These are phyloP conservation scores for Phytophthora pistaciae DNA, from an alignment of 352 stramenopile genomes.

Conservation along the genomic window DNA sequence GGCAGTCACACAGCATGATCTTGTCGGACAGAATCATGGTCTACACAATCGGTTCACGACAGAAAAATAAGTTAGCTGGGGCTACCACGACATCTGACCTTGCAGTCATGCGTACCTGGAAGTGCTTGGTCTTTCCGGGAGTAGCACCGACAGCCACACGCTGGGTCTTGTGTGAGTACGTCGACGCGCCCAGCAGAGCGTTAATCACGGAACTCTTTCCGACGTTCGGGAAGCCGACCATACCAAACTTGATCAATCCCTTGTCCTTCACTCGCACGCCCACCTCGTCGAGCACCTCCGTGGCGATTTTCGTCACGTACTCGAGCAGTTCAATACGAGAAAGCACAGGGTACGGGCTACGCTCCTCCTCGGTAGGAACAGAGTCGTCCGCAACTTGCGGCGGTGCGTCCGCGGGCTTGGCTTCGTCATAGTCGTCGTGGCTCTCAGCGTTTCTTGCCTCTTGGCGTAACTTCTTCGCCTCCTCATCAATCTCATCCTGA, in stretches of 20 bases:
- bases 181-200: constrained; percentile 96
- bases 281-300: constrained; percentile 61
- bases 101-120: constrained; percentile 83
- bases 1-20: constrained; percentile 99
- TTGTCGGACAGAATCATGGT: constrained; percentile 97
- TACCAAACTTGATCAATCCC: constrained; percentile 94
- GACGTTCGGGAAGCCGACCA: constrained; percentile 99
- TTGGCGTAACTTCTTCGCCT: constrained; percentile 70
- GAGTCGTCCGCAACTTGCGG: constrained; percentile 1
- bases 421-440: constrained; percentile 49
- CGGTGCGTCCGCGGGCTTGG: constrained; percentile 24
- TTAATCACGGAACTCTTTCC: constrained; percentile 99
- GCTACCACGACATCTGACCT: background rate
- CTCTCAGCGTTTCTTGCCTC: constrained; percentile 44
- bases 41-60: constrained; percentile 37
- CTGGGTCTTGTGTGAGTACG: constrained; percentile 95
- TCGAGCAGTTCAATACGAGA: constrained; percentile 82
- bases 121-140: constrained; percentile 99
- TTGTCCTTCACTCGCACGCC: constrained; percentile 85
- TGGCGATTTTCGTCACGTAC: constrained; percentile 68
- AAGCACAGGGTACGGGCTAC: constrained; percentile 65
- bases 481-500: constrained; percentile 92
- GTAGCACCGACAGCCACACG: constrained; percentile 98
- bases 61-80: constrained; percentile 1
- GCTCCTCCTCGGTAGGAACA: constrained; percentile 1